Evolutionary conservation across 768 basidiomycete species (phyloP).

Genomic region (Imleria badia): DNA sequence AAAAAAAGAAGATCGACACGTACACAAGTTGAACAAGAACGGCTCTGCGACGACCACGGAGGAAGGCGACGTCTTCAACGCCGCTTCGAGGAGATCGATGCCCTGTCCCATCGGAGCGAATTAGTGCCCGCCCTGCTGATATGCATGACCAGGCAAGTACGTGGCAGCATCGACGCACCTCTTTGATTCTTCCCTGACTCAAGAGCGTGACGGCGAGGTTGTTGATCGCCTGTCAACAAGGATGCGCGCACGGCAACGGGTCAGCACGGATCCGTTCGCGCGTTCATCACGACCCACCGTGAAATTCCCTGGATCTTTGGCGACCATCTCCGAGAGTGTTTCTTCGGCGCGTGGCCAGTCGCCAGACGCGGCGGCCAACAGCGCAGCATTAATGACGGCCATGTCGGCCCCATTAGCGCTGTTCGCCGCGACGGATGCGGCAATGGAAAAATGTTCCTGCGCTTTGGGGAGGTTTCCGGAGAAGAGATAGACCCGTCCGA

Average conservation of each 20-base stretch:
- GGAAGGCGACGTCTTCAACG: slow-evolving; percentile 63
- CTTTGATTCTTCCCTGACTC: slow-evolving; percentile 68
- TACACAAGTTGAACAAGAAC: slow-evolving; percentile 83
- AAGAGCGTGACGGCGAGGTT: slow-evolving; percentile 73
- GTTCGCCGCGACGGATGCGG: slow-evolving; percentile 44
- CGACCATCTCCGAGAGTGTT: slow-evolving; percentile 44
- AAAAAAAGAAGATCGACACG: slow-evolving; percentile 22
- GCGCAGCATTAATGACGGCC: slow-evolving; percentile 62
- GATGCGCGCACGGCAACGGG: no score
- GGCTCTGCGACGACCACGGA: slow-evolving; percentile 77
- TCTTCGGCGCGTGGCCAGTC: slow-evolving; percentile 59
- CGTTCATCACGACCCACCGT: slow-evolving; percentile 38
- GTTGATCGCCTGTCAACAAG: slow-evolving; percentile 58
- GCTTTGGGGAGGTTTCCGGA: slow-evolving; percentile 64
- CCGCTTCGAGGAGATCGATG: slow-evolving; percentile 65
- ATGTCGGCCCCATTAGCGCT: slow-evolving; percentile 41
- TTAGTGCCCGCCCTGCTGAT: no score
- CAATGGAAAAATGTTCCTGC: slow-evolving; percentile 48
- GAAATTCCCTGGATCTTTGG: slow-evolving; percentile 58
- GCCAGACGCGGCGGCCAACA: slow-evolving; percentile 67
- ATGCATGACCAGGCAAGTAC: no score
- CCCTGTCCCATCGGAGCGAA: slow-evolving; percentile 48
- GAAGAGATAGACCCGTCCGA: slow-evolving; percentile 76
- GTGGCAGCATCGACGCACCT: slow-evolving; percentile 42
- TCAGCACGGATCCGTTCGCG: not conserved